Percentiles rank a stretch among this genome's conserved stretches.
phyloP scores from a whole-genome alignment of 768 basidiomycete species.

The Lactarius evosmus region DNA sequence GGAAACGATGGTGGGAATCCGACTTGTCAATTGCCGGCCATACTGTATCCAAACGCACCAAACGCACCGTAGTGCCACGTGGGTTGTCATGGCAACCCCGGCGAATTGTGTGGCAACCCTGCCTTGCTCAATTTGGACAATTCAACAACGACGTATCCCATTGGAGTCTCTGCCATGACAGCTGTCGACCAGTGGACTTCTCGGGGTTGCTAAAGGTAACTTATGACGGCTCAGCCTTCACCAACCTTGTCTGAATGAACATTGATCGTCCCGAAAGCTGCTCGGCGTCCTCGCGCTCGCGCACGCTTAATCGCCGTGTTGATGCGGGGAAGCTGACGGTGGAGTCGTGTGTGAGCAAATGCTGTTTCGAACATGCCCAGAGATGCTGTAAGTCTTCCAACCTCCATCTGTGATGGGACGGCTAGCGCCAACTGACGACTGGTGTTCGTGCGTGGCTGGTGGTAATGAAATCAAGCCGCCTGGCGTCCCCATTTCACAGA shows the following conservation, averaged over 20 bases:
- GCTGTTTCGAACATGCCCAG: background rate
- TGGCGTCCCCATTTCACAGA: background rate
- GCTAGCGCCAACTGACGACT: background rate
- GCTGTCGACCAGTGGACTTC: background rate
- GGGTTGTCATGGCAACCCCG: slow-evolving; percentile 12
- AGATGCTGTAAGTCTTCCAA: background rate
- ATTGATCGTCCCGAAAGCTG: background rate
- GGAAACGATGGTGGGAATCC: background rate
- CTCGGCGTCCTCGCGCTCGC: background rate
- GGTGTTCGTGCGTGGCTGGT: background rate
- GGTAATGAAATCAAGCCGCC: background rate
- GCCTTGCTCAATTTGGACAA: background rate
- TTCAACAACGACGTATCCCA: slow-evolving; percentile 1
- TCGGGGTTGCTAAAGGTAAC: background rate
- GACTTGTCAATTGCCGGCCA: background rate
- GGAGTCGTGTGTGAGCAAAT: slow-evolving; percentile 1
- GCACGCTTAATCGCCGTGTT: slow-evolving; percentile 4
- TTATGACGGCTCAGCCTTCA: background rate
- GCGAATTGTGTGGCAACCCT: slow-evolving; percentile 1
- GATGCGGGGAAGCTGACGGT: slow-evolving; percentile 4
- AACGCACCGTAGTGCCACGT: background rate
- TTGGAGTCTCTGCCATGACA: background rate
- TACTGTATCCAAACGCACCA: no score
- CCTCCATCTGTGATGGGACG: background rate
- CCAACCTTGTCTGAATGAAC: background rate